Conservation (phyloP, 139 green algal species). For the Tetradesmus lagerheimii region DNA sequence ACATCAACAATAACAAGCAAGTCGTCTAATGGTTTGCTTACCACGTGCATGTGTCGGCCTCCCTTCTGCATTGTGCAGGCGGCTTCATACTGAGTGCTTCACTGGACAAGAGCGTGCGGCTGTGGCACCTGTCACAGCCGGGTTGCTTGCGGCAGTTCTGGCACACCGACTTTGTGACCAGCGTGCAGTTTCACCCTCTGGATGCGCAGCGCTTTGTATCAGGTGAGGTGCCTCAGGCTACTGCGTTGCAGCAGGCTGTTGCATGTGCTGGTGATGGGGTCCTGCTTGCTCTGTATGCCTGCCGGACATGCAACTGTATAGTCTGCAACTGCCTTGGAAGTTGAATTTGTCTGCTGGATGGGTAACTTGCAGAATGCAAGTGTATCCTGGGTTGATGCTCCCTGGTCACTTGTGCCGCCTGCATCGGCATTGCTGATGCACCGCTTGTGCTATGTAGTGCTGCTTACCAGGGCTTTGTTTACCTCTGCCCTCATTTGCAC, state of each 20-base stretch:
- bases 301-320: too few species aligned
- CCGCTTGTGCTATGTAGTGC: neutral
- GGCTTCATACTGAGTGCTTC: constrained; percentile 89
- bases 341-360: too few species aligned
- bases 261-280: too few species aligned
- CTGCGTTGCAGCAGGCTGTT: too few species aligned
- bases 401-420: too few species aligned
- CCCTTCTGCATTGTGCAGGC: constrained; percentile 35
- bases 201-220: constrained; percentile 85
- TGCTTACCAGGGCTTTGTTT: neutral
- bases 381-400: too few species aligned
- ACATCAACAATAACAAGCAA: too few species aligned
- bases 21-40: neutral
- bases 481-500: too few species aligned
- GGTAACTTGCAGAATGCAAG: too few species aligned
- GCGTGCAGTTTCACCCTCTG: constrained; percentile 86
- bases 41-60: constrained; percentile 1
- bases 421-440: too few species aligned
- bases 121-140: constrained; percentile 88
- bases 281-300: too few species aligned
- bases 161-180: constrained; percentile 87
- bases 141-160: constrained; percentile 75
- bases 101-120: constrained; percentile 91
- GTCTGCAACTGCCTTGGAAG: too few species aligned
- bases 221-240: constrained; percentile 18